Evolutionary conservation across 1,284 basidiomycete genomes (phyloP), one percentile per base, ranked within the genome.

Genomic region (Cutaneotrichosporon sp.): DNA sequence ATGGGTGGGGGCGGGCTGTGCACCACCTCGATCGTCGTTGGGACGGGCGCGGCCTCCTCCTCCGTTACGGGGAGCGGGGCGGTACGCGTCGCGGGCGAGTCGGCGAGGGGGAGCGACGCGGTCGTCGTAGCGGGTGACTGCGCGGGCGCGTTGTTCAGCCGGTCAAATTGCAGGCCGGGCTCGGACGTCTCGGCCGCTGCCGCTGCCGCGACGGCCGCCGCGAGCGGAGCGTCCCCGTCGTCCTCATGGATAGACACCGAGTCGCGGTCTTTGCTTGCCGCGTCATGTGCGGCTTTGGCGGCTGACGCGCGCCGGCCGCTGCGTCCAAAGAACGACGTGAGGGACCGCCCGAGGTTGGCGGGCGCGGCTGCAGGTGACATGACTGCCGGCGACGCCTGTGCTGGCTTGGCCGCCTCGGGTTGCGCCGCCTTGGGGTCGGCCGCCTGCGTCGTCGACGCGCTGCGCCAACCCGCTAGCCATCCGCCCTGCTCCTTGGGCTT

Each of bases 301-400:
- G 14, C 37, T 3, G 47, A 49, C 18, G 37, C 39, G n/a, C 26
- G 26, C 13, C 47, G 47, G 9, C 38, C 47, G 9, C 47, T 22
- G 12, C 57, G 53, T 17, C 47, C 57, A 12, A 59, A 59, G 45
- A 59, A 59, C n/a, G 51, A 52, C 13, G 53, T 52, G 8, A 59
- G 20, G 35, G 42, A 42, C 12, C 57, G 57, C 23, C 54, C 54
- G 30, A 59, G 44, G 21, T 46, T 46, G 17, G 50, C 54, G 13
- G 46, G n/a, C n/a, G n/a, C 47, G 13, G 45, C 35, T 8, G 37
- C 35, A 9, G 26, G 46, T 42, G n/a, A n/a, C n/a, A n/a, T n/a
- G n/a, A n/a, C n/a, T n/a, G n/a, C n/a, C n/a, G n/a, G n/a, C n/a
- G n/a, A n/a, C n/a, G n/a, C n/a, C n/a, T n/a, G n/a, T n/a, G n/a